Base-by-base conservation (phyloP, 2,329 filamentous ascomycete genomes). In the Paraconiothyrium brasiliense region DNA sequence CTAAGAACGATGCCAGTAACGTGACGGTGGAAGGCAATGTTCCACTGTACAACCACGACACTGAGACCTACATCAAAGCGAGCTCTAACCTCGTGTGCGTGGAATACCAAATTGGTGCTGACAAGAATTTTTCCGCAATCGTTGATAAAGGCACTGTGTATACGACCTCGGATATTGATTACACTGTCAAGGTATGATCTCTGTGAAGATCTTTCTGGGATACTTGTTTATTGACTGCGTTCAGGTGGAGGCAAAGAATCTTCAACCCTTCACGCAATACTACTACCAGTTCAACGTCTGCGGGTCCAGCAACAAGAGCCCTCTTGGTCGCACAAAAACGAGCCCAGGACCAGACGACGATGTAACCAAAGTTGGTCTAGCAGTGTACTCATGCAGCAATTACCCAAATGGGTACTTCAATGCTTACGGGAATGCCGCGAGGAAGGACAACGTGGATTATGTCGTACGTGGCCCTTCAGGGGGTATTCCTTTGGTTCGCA, bases 101-200 rank as follows among this genome's bases (percentile, higher is more conserved):
- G 1, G 81, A 88, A 41, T 92, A 86, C 82, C 84, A 84, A 60
- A 84, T 92, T 22, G 81, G 83, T 7, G 77, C 78, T 27, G 82
- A 84, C 66, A 68, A 80, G 44, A 76, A 78, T 35, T 81, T 85
- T 48, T 75, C 78, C 6, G 67, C 80, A 1, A 78, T 85, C 9
- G 84, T 86, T 4, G 80, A 83, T 49, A 80, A 79, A 1, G 90
- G 90, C 3, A 84, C 79, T n/a, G 88, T 84, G 1, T 91, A 89
- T 71, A 92, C 90, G 0, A 90, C 85, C 30, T 89, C 86, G 0
- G 90, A 92, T 71, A 86, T 92, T 56, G 90, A 92, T 71, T 92
- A 88, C 71, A 92, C 90, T 0, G 80, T 92, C 63, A 92, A 92
- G 82, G 86, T 86, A 69, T 54, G 61, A 41, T 11, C 48, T 22